Conservation (phyloP, 139 green algal species). For the Tetraselmis chui region DNA sequence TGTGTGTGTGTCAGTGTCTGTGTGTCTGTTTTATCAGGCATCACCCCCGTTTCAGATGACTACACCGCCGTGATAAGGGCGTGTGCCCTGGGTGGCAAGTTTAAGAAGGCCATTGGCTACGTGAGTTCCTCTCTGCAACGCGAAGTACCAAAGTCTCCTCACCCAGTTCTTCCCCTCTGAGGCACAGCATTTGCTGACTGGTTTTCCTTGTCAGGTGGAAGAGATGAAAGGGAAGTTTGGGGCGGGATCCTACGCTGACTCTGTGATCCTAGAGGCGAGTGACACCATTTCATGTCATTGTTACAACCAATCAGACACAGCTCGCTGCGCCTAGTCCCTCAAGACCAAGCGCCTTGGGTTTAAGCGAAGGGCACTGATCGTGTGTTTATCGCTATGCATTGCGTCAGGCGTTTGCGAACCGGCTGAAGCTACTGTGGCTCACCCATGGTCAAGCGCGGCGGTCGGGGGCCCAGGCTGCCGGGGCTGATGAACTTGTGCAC, state of each 20-base stretch:
- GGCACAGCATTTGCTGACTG: no score
- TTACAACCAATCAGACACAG: no score
- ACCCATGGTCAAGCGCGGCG: background rate
- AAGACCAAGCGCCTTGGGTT: no score
- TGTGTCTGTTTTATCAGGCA: background rate
- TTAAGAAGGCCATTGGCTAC: background rate
- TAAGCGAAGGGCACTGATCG: no score
- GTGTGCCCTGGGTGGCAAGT: background rate
- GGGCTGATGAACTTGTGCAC: background rate
- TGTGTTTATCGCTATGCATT: no score
- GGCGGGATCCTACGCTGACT: background rate
- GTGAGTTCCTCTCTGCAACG: background rate
- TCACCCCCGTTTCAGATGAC: background rate
- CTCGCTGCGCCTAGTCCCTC: no score
- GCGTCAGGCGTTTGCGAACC: background rate
- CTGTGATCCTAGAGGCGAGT: background rate
- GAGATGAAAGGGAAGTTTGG: background rate
- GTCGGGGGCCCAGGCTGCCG: background rate
- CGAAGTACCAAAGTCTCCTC: background rate
- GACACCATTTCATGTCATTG: no score
- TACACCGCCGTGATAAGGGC: background rate
- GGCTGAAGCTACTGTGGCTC: background rate
- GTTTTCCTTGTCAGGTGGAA: no score
- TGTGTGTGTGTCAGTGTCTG: no score
- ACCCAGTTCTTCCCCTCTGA: background rate